Conservation (phyloP, 306 rosid species). For the Vicia sativa region DNA sequence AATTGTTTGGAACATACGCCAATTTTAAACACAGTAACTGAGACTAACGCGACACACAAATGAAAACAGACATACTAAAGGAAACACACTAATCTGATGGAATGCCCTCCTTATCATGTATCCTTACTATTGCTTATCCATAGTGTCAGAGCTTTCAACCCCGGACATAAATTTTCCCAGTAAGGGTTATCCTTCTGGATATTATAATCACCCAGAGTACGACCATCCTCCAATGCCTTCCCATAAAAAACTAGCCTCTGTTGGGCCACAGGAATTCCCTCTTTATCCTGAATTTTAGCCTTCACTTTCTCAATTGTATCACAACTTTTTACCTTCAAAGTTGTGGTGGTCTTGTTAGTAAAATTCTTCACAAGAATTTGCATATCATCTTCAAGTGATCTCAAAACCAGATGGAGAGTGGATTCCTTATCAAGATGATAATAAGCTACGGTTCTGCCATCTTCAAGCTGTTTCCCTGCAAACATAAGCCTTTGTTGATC, state of each 20-base stretch:
- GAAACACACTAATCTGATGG: too few species aligned
- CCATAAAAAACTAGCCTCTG: not conserved
- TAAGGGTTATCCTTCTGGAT: not conserved
- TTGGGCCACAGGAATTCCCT: not conserved
- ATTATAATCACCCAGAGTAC: not conserved
- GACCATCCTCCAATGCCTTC: not conserved
- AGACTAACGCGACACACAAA: too few species aligned
- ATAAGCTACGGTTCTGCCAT: not conserved
- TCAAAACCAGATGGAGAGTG: not conserved
- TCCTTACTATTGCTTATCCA: too few species aligned
- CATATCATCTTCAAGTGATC: not conserved
- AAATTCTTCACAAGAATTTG: not conserved
- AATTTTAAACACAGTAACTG: too few species aligned
- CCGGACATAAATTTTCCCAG: too few species aligned
- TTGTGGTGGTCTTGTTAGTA: not conserved
- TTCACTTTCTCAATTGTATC: not conserved
- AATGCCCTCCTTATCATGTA: too few species aligned
- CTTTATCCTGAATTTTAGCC: not conserved
- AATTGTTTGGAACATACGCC: too few species aligned
- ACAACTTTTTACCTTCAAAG: constrained; percentile 1
- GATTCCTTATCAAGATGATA: not conserved
- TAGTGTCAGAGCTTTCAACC: too few species aligned
- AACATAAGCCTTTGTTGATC: not conserved
- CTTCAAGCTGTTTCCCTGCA: not conserved
- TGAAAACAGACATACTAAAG: too few species aligned